These are phyloP conservation scores for Macrotyloma uniflorum DNA, from an alignment of 306 rosid species.

Conservation along the genomic window DNA sequence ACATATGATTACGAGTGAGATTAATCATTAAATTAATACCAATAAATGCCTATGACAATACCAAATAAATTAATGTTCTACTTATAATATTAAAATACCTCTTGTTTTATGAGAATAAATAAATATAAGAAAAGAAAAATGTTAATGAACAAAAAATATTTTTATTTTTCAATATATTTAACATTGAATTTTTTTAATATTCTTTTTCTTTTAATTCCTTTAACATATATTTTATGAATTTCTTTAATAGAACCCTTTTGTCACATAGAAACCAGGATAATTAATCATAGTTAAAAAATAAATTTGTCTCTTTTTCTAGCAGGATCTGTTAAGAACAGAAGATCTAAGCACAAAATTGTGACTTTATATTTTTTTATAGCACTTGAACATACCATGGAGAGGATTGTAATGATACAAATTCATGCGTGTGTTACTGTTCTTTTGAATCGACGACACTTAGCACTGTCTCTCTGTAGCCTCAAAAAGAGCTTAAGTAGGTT, in stretches of 20 bases:
- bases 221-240: background rate
- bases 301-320: background rate
- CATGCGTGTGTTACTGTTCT: slow-evolving; percentile 13
- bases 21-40: too few relatives aligned
- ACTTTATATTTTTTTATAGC: background rate
- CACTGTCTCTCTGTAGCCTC: slow-evolving; percentile 25
- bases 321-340: background rate
- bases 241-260: background rate
- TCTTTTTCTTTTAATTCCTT: background rate
- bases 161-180: background rate
- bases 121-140: background rate
- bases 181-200: background rate
- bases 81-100: too few relatives aligned
- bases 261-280: background rate
- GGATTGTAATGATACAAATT: slow-evolving; percentile 30
- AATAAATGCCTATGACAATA: too few relatives aligned
- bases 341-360: background rate
- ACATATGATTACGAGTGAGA: too few relatives aligned
- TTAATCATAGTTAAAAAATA: background rate
- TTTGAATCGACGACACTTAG: slow-evolving; percentile 42
- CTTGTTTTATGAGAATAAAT: too few relatives aligned
- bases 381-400: background rate
- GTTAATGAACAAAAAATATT: background rate
- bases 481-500: slow-evolving; percentile 58
- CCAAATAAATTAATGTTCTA: too few relatives aligned